A percentile compares a stretch with the other conserved stretches of the same genome.
phyloP scores from a whole-genome alignment of 2,329 filamentous ascomycete species.

The Aspergillus tubingensis region DNA sequence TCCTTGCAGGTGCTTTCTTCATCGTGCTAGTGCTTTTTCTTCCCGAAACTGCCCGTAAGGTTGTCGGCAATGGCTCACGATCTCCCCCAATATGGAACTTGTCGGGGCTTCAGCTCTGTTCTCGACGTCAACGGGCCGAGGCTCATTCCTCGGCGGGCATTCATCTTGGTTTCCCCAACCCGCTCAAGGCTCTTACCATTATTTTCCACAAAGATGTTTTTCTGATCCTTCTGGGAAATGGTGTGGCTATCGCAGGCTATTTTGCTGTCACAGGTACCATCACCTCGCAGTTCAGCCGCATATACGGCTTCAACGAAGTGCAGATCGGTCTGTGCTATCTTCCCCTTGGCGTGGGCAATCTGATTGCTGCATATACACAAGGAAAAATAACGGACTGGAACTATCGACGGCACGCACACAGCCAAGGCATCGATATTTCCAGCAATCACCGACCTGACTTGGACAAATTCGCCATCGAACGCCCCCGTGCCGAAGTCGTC shows the following conservation, averaged over 20 bases:
- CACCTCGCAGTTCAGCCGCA: background rate
- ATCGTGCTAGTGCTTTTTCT: slow-evolving; percentile 48
- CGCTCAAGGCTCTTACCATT: background rate
- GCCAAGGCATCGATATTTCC: background rate
- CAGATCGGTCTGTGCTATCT: slow-evolving; percentile 5
- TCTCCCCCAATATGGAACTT: background rate
- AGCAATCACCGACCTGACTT: background rate
- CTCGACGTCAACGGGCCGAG: background rate
- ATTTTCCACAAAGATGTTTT: background rate
- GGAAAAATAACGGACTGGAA: slow-evolving; percentile 3
- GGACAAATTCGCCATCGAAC: slow-evolving; percentile 37
- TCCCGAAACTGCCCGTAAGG: slow-evolving; percentile 10
- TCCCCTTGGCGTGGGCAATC: background rate
- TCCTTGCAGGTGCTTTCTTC: slow-evolving; percentile 53
- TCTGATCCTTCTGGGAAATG: background rate
- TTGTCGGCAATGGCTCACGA: slow-evolving; percentile 13
- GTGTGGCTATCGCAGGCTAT: background rate
- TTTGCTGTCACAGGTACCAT: background rate
- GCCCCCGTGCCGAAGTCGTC: slow-evolving; percentile 37
- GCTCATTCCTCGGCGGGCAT: too few species aligned
- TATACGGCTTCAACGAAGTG: slow-evolving; percentile 2
- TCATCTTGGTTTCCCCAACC: background rate
- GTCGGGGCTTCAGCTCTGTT: background rate
- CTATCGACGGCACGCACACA: background rate
- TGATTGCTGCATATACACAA: background rate